Base-by-base conservation (phyloP, 345 rosid species). In the rapeseed (Brassica napus) region DNA sequence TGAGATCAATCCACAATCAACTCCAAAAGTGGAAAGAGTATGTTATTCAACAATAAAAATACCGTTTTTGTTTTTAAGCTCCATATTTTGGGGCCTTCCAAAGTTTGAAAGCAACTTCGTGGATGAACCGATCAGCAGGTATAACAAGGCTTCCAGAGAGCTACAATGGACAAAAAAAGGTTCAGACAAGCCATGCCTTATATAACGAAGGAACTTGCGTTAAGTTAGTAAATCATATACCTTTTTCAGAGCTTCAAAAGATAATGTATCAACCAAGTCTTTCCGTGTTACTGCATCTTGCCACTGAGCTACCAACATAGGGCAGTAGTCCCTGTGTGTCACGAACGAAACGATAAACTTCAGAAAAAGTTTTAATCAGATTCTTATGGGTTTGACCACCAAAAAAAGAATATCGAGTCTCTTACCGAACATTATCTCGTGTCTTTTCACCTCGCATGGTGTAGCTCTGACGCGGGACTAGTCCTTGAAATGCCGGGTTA, bases 11-110 rank as follows among this genome's bases (percentile, higher is more conserved):
- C 32, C 73, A 58, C 54, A 30, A 16, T 65, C 67, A 78, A 71
- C 34, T 15, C 54, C 78, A 79, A 79, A 44, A 49, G 16, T 18
- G 15, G 60, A 55, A 71, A 66, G 39, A 31, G 34, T 5, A 26
- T 32, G 63, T 28, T 5, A 62, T 49, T 34, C 34, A 16, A 71
- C 66, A 70, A 64, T 24, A 52, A 78, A 47, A 66, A 7, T 72
- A 72, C 67, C 55, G 61, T 60, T 47, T 54, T 0, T 28, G 24
- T 85, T 65, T 44, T 81, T 77, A 95, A 5, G 99, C 98, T 73
- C 99, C 99, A 77, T 95, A 95, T 78, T 93, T 95, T n/a, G 99
- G 97, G 39, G 98, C 98, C 82, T 93, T 93, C 99, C 98, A 95
- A 18, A 90, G 93, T 85, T 95, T 95, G 81, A 95, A 95, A 24